Conservation (phyloP, 257 asterid species). For the Solanum dulcamara region DNA sequence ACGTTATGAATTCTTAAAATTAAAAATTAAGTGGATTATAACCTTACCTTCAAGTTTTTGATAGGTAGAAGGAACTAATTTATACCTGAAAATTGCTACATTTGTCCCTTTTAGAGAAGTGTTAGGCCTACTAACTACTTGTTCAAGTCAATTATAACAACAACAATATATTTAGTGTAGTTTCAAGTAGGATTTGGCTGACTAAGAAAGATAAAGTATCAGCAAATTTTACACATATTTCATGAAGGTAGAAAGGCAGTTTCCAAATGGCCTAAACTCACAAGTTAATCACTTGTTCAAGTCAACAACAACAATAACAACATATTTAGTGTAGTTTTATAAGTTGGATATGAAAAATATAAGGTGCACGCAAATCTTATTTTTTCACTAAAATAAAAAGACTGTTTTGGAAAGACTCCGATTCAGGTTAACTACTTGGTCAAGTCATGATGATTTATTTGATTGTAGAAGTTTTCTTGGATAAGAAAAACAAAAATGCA, state of each 20-base stretch:
- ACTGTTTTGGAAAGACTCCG: not conserved
- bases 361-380: no score
- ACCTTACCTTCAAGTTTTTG: not conserved
- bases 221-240: no score
- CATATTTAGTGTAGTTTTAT: not conserved
- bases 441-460: not conserved
- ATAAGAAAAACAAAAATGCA: not conserved
- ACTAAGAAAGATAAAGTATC: no score
- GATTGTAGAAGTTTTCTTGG: not conserved
- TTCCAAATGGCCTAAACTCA: not conserved
- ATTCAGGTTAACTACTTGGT: not conserved
- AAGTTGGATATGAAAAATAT: not conserved
- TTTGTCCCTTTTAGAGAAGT: not conserved
- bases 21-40: not conserved
- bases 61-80: not conserved
- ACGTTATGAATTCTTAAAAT: not conserved
- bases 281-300: no score
- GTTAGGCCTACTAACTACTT: not conserved
- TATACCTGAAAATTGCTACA: not conserved
- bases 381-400: not conserved
- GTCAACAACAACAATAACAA: no score
- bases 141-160: not conserved
- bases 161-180: not conserved
- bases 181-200: no score
- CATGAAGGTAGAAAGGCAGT: accelerated